phyloP scores from a whole-genome alignment of 139 green algal species.

The Zygnema cylindricum region DNA sequence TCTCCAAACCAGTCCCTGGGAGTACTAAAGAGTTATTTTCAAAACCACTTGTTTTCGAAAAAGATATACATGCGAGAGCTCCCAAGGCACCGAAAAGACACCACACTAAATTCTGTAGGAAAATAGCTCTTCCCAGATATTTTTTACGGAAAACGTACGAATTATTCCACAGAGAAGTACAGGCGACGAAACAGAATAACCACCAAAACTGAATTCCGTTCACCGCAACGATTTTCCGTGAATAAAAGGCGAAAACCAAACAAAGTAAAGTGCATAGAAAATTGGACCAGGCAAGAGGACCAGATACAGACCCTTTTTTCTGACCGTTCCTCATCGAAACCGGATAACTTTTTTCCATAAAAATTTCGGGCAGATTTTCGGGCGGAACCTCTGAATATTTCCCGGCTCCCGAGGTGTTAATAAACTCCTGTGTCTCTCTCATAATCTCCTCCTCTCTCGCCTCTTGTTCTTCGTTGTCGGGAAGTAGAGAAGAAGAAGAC shows the following conservation, averaged over 20 bases:
- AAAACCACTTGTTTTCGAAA: too few relatives aligned
- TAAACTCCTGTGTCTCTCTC: background rate
- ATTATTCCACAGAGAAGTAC: background rate
- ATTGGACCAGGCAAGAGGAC: background rate
- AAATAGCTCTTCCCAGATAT: background rate
- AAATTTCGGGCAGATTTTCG: background rate
- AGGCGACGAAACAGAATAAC: background rate
- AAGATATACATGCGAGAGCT: too few relatives aligned
- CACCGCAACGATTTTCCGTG: background rate
- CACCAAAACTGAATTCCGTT: background rate
- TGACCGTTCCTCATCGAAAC: background rate
- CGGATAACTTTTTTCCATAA: background rate
- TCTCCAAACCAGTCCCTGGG: too few relatives aligned
- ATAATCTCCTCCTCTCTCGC: background rate
- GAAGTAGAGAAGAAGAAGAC: background rate
- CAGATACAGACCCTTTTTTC: background rate
- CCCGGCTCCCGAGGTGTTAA: background rate
- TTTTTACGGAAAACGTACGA: background rate
- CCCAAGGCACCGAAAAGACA: background rate
- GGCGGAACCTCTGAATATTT: background rate
- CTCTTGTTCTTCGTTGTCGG: background rate
- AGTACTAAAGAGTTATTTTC: too few relatives aligned
- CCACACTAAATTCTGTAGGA: background rate
- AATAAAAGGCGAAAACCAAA: background rate
- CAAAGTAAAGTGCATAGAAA: background rate